Percentiles rank a stretch among this genome's conserved stretches.
phyloP scores from a whole-genome alignment of 139 green algal species.

The Nannochloris sp. region DNA sequence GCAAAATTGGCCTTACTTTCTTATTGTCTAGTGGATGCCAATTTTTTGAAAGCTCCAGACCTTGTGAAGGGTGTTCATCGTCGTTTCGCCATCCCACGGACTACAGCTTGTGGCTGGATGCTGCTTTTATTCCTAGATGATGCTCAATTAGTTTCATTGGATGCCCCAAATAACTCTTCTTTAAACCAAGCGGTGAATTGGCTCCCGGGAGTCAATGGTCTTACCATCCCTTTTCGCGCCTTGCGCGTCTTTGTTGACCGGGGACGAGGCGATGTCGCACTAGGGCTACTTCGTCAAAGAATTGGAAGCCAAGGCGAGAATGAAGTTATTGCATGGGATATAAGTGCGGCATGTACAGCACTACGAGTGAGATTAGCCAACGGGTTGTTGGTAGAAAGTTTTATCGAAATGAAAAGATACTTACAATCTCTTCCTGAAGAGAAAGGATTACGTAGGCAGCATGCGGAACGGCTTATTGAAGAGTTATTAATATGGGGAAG shows the following conservation, averaged over 20 bases:
- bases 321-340: too few relatives aligned
- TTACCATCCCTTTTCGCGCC: neutral
- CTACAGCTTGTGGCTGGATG: slow-evolving; percentile 3
- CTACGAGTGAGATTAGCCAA: slow-evolving; percentile 16
- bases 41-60: slow-evolving; percentile 1
- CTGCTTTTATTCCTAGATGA: slow-evolving; percentile 21
- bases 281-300: slow-evolving; percentile 32
- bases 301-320: too few relatives aligned
- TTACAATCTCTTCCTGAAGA: neutral
- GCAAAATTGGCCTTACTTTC: slow-evolving; percentile 44
- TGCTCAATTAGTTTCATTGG: neutral
- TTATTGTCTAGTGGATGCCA: slow-evolving; percentile 42
- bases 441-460: neutral
- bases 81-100: slow-evolving; percentile 2
- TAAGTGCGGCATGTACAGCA: slow-evolving; percentile 11
- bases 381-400: slow-evolving; percentile 28
- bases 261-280: slow-evolving; percentile 25
- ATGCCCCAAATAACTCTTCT: neutral
- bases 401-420: slow-evolving; percentile 12
- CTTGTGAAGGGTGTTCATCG: neutral
- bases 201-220: neutral
- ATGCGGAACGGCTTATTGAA: slow-evolving; percentile 5
- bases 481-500: slow-evolving; percentile 24
- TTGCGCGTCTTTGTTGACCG: slow-evolving; percentile 17
- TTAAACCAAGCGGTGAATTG: slow-evolving; percentile 18